Evolutionary conservation across 805 yeast species (phyloP).

Genomic region (Alloascoidea hylecoeti): DNA sequence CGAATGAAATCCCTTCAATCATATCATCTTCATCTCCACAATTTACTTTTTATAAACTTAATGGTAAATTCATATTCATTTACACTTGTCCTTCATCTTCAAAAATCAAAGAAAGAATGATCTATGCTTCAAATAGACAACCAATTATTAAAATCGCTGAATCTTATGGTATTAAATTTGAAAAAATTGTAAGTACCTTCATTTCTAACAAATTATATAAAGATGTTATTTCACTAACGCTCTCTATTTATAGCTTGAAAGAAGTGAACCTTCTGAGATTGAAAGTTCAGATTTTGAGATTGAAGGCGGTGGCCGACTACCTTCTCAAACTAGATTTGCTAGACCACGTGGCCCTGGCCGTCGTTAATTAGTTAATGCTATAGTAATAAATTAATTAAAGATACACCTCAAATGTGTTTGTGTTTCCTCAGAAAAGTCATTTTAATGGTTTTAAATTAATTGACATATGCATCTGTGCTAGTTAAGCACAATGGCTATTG

Average conservation of each 20-base stretch:
- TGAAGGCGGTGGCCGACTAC: slow-evolving; percentile 8
- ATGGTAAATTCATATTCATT: slow-evolving; percentile 36
- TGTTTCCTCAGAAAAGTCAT: too few species aligned
- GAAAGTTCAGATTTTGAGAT: slow-evolving; percentile 6
- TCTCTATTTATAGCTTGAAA: slow-evolving; percentile 11
- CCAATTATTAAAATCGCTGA: slow-evolving; percentile 15
- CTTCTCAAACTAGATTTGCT: slow-evolving; percentile 6
- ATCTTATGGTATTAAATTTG: slow-evolving; percentile 5
- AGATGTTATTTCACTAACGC: background rate
- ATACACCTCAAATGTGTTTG: too few species aligned
- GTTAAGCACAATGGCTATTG: too few species aligned
- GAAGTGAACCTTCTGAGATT: slow-evolving; percentile 13
- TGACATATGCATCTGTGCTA: too few species aligned
- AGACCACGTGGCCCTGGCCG: slow-evolving; percentile 15
- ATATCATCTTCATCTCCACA: slow-evolving; percentile 34
- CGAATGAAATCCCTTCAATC: slow-evolving; percentile 16
- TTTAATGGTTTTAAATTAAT: too few species aligned
- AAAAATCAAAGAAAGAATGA: slow-evolving; percentile 81
- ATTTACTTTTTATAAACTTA: slow-evolving; percentile 39
- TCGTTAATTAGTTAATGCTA: too few species aligned
- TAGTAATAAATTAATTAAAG: too few species aligned
- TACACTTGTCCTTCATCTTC: slow-evolving; percentile 88
- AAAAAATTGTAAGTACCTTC: slow-evolving; percentile 2
- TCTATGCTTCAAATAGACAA: slow-evolving; percentile 66
- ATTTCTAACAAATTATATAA: background rate